Conservation (phyloP, 179 eudicot genomes). For the Patellifolia procumbens region DNA sequence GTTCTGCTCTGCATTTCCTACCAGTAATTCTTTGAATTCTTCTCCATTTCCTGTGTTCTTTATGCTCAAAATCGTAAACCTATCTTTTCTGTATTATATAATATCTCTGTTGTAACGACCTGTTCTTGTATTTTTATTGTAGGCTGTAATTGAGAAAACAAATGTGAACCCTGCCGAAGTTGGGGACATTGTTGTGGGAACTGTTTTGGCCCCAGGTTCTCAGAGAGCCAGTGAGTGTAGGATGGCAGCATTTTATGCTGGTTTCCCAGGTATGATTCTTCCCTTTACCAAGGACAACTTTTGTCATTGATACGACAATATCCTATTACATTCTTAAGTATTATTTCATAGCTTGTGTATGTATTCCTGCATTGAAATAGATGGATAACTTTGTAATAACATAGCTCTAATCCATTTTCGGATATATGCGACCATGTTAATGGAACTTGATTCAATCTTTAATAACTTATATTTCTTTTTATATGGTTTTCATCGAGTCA, state of each 20-base stretch:
- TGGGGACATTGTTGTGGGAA: conserved; percentile 94
- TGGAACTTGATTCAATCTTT: neutral
- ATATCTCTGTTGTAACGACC: neutral
- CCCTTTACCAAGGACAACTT: neutral
- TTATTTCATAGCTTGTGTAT: neutral
- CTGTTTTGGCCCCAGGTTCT: conserved; percentile 88
- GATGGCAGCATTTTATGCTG: conserved; percentile 99
- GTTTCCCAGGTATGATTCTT: conserved; percentile 71
- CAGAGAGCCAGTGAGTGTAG: conserved; percentile 96
- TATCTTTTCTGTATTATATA: neutral
- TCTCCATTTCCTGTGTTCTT: neutral
- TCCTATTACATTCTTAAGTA: neutral
- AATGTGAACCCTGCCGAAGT: conserved; percentile 91
- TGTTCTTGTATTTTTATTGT: conserved; percentile 1
- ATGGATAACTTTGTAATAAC: neutral
- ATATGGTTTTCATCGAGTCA: neutral
- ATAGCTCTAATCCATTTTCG: neutral
- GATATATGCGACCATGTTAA: neutral
- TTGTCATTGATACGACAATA: neutral
- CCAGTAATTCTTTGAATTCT: neutral
- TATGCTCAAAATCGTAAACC: neutral
- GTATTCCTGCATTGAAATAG: neutral
- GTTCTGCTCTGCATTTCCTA: neutral
- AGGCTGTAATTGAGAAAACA: conserved; percentile 97
- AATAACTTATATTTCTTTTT: neutral